Evolutionary conservation across 2,329 filamentous ascomycete genomes (phyloP).

Genomic region (Colletotrichum lupini): DNA sequence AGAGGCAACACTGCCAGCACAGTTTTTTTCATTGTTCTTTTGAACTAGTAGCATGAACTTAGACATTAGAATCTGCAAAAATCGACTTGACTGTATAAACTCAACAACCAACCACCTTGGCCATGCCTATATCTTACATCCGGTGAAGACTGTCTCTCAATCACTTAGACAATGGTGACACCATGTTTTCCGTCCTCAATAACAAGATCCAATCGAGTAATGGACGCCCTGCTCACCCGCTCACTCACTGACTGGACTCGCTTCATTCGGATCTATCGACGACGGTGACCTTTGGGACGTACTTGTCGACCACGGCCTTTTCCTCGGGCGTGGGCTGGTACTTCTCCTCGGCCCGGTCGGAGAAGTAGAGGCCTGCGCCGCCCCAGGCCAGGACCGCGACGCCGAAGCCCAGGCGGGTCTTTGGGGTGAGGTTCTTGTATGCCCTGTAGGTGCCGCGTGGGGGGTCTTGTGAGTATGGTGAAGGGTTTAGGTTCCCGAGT

Average conservation of each 20-base stretch:
- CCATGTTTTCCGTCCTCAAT: not conserved
- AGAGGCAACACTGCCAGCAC: not conserved
- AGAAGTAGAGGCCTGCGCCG: slow-evolving; percentile 75
- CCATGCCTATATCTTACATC: not conserved
- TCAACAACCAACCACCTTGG: not conserved
- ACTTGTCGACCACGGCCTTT: slow-evolving; percentile 71
- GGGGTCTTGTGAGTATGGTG: not conserved
- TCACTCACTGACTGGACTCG: not conserved
- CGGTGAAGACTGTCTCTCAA: not conserved
- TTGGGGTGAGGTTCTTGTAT: slow-evolving; percentile 78
- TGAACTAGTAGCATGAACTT: slow-evolving; percentile 3
- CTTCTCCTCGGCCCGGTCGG: slow-evolving; percentile 78
- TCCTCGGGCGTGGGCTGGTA: slow-evolving; percentile 80
- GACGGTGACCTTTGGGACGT: slow-evolving; percentile 70
- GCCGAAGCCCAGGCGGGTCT: slow-evolving; percentile 78
- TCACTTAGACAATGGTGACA: not conserved
- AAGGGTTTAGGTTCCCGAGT: not conserved
- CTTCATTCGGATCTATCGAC: slow-evolving; percentile 58
- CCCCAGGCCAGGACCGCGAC: slow-evolving; percentile 82
- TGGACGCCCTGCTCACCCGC: slow-evolving; percentile 1
- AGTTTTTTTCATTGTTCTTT: not conserved
- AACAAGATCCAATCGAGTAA: not conserved
- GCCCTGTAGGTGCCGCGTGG: slow-evolving; percentile 56
- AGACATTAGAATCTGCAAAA: slow-evolving; percentile 28
- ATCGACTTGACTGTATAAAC: slow-evolving; percentile 14